phyloP scores from a whole-genome alignment of 2,329 filamentous ascomycete genomes.

The Xylariaceae sp. region DNA sequence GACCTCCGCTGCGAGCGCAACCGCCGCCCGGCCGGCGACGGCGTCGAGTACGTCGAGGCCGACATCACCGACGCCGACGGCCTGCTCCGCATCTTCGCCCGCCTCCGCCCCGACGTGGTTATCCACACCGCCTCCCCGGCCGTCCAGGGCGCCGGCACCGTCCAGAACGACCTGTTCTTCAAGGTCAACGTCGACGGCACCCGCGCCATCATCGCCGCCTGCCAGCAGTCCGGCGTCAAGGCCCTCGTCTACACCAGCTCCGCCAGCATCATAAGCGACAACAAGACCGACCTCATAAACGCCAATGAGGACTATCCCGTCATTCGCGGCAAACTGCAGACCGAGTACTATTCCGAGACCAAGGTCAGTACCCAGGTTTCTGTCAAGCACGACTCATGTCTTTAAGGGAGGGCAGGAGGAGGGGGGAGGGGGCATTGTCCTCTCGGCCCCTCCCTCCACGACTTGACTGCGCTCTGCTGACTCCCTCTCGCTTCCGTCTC shows the following conservation, averaged over 20 bases:
- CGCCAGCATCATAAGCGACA: constrained; percentile 80
- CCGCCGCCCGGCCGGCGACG: constrained; percentile 47
- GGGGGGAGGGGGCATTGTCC: too few species aligned
- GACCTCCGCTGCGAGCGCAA: constrained; percentile 67
- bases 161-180: constrained; percentile 57
- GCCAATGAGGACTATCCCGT: constrained; percentile 78
- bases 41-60: constrained; percentile 63
- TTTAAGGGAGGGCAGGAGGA: too few species aligned
- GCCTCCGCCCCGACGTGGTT: constrained; percentile 69
- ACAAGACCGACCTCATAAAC: constrained; percentile 68
- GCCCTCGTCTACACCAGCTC: constrained; percentile 88
- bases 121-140: constrained; percentile 81
- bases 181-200: constrained; percentile 89
- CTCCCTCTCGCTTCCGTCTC: background rate
- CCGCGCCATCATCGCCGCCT: constrained; percentile 65
- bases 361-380: constrained; percentile 60
- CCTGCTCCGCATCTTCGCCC: constrained; percentile 55
- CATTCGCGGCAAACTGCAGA: constrained; percentile 61
- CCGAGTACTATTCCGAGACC: constrained; percentile 82
- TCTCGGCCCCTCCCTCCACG: too few species aligned
- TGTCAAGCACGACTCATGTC: too few species aligned
- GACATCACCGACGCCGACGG: constrained; percentile 64
- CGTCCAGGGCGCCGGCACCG: constrained; percentile 43
- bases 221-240: constrained; percentile 62
- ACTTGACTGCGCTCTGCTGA: background rate